Base-by-base conservation (phyloP, 2,329 filamentous ascomycete genomes). In the Alternaria gansuensis region DNA sequence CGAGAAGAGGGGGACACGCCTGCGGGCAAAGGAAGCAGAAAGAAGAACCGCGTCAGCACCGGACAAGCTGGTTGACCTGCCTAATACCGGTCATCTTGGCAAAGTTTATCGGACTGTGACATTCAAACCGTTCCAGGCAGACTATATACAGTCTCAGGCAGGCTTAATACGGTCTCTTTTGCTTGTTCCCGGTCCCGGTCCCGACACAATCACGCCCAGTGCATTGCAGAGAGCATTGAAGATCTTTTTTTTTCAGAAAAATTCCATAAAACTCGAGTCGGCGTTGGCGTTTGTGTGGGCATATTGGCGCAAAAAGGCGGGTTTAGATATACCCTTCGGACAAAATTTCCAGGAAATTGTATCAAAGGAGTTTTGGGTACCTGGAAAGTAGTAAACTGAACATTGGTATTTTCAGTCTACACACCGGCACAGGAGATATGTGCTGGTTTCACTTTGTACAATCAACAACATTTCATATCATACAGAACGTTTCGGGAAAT, bases 1-100 rank as follows among this genome's bases (percentile, higher is more conserved):
- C 73, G 80, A 33, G 77, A 79, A 29, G 76, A 74, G 6, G 77
- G 71, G 1, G 77, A 78, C 17, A 58, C 63, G 8, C 62, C 63
- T 10, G 64, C 31, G 7, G 40, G 39, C 1, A 77, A 74, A 48
- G 69, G 67, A 7, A 63, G 68, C 6, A 68, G 71, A 40, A 77
- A 76, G 69, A 77, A 77, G 64, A 73, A 66, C 33, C 67, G 74
- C 21, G 61, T 66, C 9, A 77, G 75, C 51, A 62, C 66, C 13
- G 65, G 57, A 3, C 60, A 28, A 33, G 61, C 57, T 37, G 52
- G 41, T 21, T 58, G 43, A 60, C n/a, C 31, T 24, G 45, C n/a
- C 7, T 54, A 21, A 29, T 17, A 26, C 37, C 24, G 23, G 5
- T 11, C 2, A 2, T 23, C 11, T 5, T 23, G 17, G 17, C 44